A percentile compares a stretch with the other conserved stretches of the same genome.
Conservation (phyloP, 108 stramenopile species). For the Chaetoceros tenuissimus region DNA sequence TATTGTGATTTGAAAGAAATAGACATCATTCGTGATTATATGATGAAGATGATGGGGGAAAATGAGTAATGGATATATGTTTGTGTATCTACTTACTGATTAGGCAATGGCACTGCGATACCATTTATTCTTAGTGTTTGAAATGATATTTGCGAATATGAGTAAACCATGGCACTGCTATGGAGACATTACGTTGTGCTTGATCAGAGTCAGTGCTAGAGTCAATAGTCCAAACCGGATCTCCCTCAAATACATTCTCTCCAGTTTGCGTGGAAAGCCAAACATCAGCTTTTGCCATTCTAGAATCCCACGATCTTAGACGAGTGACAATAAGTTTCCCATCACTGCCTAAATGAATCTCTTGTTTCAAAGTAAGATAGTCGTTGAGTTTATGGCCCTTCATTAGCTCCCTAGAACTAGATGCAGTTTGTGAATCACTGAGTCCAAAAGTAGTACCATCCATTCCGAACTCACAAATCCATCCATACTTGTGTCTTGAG, state of each 20-base stretch:
- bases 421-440: neutral
- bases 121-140: too few relatives aligned
- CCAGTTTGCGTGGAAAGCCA: neutral
- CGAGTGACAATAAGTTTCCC: constrained; percentile 1
- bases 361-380: neutral
- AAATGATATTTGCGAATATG: too few relatives aligned
- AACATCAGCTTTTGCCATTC: constrained; percentile 10
- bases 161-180: too few relatives aligned
- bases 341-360: constrained; percentile 1
- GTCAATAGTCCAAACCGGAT: constrained; percentile 13
- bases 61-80: too few relatives aligned
- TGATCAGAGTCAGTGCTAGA: too few relatives aligned
- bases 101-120: too few relatives aligned
- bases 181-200: too few relatives aligned
- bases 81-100: too few relatives aligned
- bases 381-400: neutral
- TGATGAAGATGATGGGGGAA: too few relatives aligned
- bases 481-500: constrained; percentile 6
- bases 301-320: constrained; percentile 9
- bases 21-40: too few relatives aligned
- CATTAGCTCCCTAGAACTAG: neutral
- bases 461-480: too few relatives aligned
- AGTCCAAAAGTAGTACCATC: neutral
- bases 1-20: too few relatives aligned
- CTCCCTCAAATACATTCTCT: constrained; percentile 5